phyloP scores from a whole-genome alignment of 495 filamentous ascomycete species.

The Xylaria sp. region DNA sequence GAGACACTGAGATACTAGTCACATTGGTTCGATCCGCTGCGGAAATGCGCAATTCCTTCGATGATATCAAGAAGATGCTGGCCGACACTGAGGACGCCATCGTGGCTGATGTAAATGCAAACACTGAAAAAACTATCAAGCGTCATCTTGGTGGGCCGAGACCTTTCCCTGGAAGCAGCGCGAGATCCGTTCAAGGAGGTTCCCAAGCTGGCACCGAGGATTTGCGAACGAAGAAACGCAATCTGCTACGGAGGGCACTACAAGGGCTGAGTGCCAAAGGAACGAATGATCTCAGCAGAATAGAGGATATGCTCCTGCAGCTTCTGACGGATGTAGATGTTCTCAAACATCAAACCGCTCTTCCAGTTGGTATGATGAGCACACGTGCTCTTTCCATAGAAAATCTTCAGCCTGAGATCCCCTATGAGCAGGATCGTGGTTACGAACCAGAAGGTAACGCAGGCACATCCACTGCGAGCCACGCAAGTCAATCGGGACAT shows the following conservation, averaged over 20 bases:
- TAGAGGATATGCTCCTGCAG: constrained; percentile 95
- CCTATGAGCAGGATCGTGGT: constrained; percentile 66
- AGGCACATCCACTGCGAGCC: constrained; percentile 74
- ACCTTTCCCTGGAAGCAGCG: constrained; percentile 72
- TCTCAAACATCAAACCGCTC: constrained; percentile 69
- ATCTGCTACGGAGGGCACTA: constrained; percentile 88
- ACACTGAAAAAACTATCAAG: constrained; percentile 83
- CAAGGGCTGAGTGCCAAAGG: constrained; percentile 87
- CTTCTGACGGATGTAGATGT: constrained; percentile 90
- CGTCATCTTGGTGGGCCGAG: constrained; percentile 86
- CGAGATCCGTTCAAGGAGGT: constrained; percentile 59
- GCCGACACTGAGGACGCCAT: constrained; percentile 84
- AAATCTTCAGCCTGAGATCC: constrained; percentile 61
- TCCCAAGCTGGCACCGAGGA: constrained; percentile 77
- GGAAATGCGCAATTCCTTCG: constrained; percentile 96
- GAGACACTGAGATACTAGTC: constrained; percentile 95
- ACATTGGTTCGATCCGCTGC: constrained; percentile 92
- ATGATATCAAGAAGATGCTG: constrained; percentile 93
- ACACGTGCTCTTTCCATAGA: constrained; percentile 58
- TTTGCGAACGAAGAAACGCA: constrained; percentile 78
- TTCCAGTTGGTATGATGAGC: constrained; percentile 43
- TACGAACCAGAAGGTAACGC: constrained; percentile 87
- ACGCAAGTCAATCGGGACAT: constrained; percentile 76
- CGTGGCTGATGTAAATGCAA: constrained; percentile 81
- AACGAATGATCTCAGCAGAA: constrained; percentile 83